Evolutionary conservation across 305 asterid genomes (phyloP).

Genomic region (Solanum chacoense): DNA sequence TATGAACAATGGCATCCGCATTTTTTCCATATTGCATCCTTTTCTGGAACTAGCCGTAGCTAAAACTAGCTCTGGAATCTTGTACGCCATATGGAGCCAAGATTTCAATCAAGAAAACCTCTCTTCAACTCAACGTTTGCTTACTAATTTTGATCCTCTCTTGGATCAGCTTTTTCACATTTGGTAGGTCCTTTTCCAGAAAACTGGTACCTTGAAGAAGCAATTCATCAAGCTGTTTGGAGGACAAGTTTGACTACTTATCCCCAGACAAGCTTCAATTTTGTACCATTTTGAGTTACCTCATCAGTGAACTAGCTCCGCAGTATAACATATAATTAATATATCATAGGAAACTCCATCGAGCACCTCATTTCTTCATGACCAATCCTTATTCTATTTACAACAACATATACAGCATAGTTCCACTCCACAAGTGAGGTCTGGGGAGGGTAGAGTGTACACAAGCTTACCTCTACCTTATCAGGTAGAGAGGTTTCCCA

Average conservation of each 20-base stretch:
- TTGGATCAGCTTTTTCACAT: neutral
- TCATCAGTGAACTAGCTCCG: neutral
- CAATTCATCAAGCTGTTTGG: neutral
- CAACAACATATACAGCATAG: neutral
- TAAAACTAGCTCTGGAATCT: neutral
- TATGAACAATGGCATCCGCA: neutral
- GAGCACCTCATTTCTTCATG: neutral
- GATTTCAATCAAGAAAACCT: neutral
- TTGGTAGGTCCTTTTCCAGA: neutral
- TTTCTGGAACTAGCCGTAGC: neutral
- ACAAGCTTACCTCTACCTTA: neutral
- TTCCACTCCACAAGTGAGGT: neutral
- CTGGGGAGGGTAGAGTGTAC: neutral
- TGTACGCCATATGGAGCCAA: neutral
- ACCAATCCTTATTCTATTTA: neutral
- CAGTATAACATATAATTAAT: neutral
- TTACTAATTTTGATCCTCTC: neutral
- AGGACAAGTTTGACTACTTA: neutral
- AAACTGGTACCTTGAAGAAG: neutral
- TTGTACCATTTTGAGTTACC: neutral
- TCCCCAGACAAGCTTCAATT: neutral
- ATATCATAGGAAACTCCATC: neutral
- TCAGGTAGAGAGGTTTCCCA: neutral
- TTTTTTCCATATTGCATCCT: neutral
- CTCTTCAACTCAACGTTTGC: neutral